A percentile compares a stretch with the other conserved stretches of the same genome.
Conservation (phyloP, 352 stramenopile genomes). For the Phytopythium delawarense region DNA sequence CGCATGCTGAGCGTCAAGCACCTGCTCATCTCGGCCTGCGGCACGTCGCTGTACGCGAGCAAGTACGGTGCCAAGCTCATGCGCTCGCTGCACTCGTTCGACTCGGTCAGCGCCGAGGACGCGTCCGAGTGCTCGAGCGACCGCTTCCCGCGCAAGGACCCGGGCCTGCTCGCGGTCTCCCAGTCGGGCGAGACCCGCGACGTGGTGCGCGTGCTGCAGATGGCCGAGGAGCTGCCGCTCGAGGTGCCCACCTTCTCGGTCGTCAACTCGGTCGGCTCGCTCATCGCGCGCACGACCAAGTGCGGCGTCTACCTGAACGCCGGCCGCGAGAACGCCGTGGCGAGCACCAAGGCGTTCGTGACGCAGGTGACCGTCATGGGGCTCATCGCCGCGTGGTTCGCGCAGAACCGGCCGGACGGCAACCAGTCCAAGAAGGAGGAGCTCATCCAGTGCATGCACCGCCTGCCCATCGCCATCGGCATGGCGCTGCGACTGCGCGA, state of each 20-base stretch:
- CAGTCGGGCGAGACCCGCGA: conserved; percentile 98
- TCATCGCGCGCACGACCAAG: conserved; percentile 93
- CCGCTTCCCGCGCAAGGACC: conserved; percentile 85
- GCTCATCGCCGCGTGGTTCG: conserved; percentile 90
- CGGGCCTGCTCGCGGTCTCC: conserved; percentile 94
- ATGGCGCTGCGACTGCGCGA: conserved; percentile 94
- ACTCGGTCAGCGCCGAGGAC: conserved; percentile 90
- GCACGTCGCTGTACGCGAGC: conserved; percentile 93
- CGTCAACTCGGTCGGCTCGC: conserved; percentile 96
- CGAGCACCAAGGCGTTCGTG: conserved; percentile 99
- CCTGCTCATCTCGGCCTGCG: conserved; percentile 93
- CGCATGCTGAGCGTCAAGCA: conserved; percentile 91
- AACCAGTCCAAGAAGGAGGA: conserved; percentile 84
- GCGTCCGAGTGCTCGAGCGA: conserved; percentile 89
- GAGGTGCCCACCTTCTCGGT: conserved; percentile 90
- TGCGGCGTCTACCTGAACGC: conserved; percentile 98
- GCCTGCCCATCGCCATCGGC: conserved; percentile 96
- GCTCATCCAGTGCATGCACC: conserved; percentile 95
- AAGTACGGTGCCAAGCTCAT: conserved; percentile 97
- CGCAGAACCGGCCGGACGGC: conserved; percentile 81
- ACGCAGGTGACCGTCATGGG: conserved; percentile 94
- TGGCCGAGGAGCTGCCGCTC: conserved; percentile 63
- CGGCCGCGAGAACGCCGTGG: conserved; percentile 97
- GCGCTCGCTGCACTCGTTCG: conserved; percentile 94
- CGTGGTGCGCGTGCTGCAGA: conserved; percentile 92